Conservation (phyloP, 2,329 filamentous ascomycete genomes). For the Juglanconis sp. region DNA sequence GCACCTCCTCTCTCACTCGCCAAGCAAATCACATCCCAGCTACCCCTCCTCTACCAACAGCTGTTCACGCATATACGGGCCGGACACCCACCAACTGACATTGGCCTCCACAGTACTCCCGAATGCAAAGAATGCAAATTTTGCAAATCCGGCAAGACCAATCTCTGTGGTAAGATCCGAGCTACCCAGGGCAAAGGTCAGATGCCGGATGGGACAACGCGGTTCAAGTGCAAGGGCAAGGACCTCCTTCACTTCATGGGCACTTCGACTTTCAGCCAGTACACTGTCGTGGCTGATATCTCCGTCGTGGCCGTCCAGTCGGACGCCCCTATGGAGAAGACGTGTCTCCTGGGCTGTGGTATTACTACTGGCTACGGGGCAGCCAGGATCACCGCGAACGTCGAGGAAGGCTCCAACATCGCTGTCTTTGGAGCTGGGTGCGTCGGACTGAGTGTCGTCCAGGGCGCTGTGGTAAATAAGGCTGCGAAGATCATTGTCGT, state of each 20-base stretch:
- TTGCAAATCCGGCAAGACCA: slow-evolving; percentile 99
- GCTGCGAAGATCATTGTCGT: slow-evolving; percentile 73
- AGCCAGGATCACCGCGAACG: slow-evolving; percentile 85
- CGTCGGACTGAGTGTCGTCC: slow-evolving; percentile 91
- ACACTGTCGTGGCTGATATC: slow-evolving; percentile 97
- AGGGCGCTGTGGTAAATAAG: slow-evolving; percentile 83
- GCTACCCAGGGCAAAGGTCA: slow-evolving; percentile 93
- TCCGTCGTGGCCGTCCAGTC: slow-evolving; percentile 91
- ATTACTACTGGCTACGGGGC: slow-evolving; percentile 99
- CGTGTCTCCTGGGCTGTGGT: slow-evolving; percentile 92
- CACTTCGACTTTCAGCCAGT: slow-evolving; percentile 97
- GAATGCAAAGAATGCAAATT: slow-evolving; percentile 99
- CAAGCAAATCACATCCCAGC: background rate
- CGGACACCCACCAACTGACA: background rate
- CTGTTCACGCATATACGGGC: background rate
- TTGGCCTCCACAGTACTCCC: slow-evolving; percentile 64
- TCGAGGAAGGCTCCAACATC: slow-evolving; percentile 85
- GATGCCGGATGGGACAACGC: slow-evolving; percentile 94
- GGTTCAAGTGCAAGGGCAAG: slow-evolving; percentile 93
- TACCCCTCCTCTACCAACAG: background rate
- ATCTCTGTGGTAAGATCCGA: slow-evolving; percentile 97
- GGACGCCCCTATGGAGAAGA: slow-evolving; percentile 91
- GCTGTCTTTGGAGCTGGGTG: slow-evolving; percentile 95
- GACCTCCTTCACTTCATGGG: slow-evolving; percentile 99
- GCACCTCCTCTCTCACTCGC: background rate